These are phyloP conservation scores for Wickerhamomyces subpelliculosus DNA, from an alignment of 805 yeast genomes.

Conservation along the genomic window DNA sequence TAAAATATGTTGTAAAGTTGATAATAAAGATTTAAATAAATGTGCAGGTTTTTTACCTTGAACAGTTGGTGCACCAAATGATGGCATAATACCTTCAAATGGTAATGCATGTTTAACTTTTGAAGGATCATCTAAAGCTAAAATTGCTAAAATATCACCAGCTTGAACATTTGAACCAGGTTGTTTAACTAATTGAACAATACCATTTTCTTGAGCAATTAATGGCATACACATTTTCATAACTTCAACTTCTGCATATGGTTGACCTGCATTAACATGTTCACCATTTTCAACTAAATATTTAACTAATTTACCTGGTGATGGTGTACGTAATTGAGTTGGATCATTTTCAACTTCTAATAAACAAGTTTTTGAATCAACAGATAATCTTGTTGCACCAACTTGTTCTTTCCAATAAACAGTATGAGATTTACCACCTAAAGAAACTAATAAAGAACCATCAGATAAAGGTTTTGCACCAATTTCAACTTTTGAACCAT, in stretches of 20 bases:
- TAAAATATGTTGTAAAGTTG: constrained; percentile 70
- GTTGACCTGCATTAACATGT: constrained; percentile 83
- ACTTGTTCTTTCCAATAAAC: constrained; percentile 98
- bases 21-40: constrained; percentile 50
- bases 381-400: constrained; percentile 88
- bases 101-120: constrained; percentile 96
- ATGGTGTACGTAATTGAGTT: constrained; percentile 96
- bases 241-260: constrained; percentile 97
- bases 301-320: constrained; percentile 96
- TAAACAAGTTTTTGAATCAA: constrained; percentile 90
- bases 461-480: constrained; percentile 87
- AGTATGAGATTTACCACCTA: constrained; percentile 91
- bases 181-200: constrained; percentile 87
- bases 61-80: constrained; percentile 73
- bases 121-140: constrained; percentile 92
- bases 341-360: constrained; percentile 97
- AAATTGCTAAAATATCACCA: constrained; percentile 93
- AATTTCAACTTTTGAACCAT: constrained; percentile 86
- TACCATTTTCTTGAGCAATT: constrained; percentile 89
- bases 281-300: constrained; percentile 94
- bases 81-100: constrained; percentile 89
- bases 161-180: constrained; percentile 97
- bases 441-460: constrained; percentile 83
- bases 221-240: constrained; percentile 99
- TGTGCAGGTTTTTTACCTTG: constrained; percentile 83